A percentile compares a stretch with the other conserved stretches of the same genome.
phyloP scores from a whole-genome alignment of 2,329 filamentous ascomycete species.

The Eurotiales sp. region DNA sequence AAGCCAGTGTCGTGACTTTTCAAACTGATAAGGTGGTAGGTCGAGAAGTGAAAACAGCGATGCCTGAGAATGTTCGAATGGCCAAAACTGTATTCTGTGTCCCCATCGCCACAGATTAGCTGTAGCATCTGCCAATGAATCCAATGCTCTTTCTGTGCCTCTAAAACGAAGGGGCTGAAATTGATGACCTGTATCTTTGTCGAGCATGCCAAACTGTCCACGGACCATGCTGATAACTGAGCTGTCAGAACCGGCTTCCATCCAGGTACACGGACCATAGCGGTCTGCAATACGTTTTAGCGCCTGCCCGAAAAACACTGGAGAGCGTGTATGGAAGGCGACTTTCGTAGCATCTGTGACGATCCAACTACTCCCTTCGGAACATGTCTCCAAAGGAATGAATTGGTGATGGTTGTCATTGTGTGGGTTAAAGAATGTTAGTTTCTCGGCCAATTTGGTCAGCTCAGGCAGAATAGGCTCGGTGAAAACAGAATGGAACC shows the following conservation, averaged over 20 bases:
- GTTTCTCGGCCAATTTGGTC: constrained; percentile 19
- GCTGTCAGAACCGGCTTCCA: constrained; percentile 43
- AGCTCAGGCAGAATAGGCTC: constrained; percentile 32
- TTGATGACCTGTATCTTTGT: background rate
- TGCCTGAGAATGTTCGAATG: background rate
- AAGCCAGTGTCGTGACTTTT: constrained; percentile 29
- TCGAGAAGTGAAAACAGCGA: background rate
- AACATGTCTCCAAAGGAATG: constrained; percentile 1
- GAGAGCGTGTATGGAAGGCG: constrained; percentile 38
- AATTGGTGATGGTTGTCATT: no score
- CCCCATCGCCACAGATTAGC: background rate
- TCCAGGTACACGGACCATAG: constrained; percentile 26
- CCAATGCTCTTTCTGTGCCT: no score
- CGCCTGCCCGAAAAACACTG: constrained; percentile 46
- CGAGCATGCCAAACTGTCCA: constrained; percentile 23
- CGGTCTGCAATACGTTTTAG: constrained; percentile 33
- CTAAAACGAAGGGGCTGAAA: background rate
- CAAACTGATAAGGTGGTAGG: constrained; percentile 36
- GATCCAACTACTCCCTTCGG: background rate
- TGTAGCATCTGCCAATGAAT: background rate
- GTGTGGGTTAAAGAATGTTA: constrained; percentile 29
- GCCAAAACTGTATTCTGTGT: background rate
- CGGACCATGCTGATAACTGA: constrained; percentile 31
- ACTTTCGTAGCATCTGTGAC: constrained; percentile 15
- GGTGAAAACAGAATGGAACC: constrained; percentile 45